A percentile compares a stretch with the other conserved stretches of the same genome.
Conservation (phyloP, 345 rosid genomes). For the Eucalyptus globulus region DNA sequence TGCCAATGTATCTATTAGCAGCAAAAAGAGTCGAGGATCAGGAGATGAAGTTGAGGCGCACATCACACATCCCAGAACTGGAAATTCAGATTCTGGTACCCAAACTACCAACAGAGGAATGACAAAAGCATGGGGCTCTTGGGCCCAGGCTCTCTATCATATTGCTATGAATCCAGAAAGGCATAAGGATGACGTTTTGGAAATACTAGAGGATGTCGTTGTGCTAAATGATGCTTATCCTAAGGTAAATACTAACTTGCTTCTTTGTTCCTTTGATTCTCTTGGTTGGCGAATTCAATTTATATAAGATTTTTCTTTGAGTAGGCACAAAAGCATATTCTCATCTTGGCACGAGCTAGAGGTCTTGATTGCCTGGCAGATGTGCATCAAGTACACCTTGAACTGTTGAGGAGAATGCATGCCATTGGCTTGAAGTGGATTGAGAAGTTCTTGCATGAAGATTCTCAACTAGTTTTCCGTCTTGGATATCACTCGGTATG, state of each 20-base stretch:
- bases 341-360: constrained; percentile 48
- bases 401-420: constrained; percentile 50
- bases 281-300: background rate
- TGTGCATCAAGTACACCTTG: constrained; percentile 49
- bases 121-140: constrained; percentile 51
- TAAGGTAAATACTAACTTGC: constrained; percentile 29
- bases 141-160: constrained; percentile 70
- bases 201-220: constrained; percentile 42
- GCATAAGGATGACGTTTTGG: constrained; percentile 46
- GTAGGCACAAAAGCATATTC: constrained; percentile 71
- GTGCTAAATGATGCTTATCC: constrained; percentile 79
- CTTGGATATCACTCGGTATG: constrained; percentile 93
- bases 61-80: constrained; percentile 1
- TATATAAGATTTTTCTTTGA: background rate
- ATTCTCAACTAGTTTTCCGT: constrained; percentile 63
- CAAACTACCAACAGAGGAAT: constrained; percentile 6
- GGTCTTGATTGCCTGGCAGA: constrained; percentile 66
- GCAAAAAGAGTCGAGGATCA: constrained; percentile 43
- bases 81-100: background rate
- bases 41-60: constrained; percentile 6
- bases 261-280: background rate
- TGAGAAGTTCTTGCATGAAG: constrained; percentile 52
- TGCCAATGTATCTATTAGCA: constrained; percentile 14
- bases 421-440: constrained; percentile 70
- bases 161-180: constrained; percentile 72